Conservation (phyloP, 768 basidiomycete species). For the Cytidiella melzeri region DNA sequence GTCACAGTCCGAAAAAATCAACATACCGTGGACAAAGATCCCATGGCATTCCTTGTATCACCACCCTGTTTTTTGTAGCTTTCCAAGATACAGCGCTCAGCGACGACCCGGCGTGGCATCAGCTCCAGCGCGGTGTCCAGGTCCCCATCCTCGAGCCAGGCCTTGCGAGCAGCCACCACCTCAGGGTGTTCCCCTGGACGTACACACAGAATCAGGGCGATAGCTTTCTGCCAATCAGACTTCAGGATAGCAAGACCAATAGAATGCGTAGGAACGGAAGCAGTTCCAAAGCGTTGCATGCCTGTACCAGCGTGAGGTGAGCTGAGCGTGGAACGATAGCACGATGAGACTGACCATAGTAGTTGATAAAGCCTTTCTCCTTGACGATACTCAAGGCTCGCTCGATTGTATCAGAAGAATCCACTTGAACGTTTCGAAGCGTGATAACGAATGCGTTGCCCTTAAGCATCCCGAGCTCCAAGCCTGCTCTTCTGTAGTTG, state of each 20-base stretch:
- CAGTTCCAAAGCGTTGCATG: conserved; percentile 99
- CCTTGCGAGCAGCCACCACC: conserved; percentile 73
- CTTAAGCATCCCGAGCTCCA: conserved; percentile 94
- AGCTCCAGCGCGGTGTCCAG: conserved; percentile 73
- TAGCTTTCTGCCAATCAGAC: conserved; percentile 86
- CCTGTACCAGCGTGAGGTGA: no score
- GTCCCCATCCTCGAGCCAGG: conserved; percentile 83
- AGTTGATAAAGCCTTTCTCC: conserved; percentile 91
- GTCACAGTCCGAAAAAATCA: neutral
- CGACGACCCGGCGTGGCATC: conserved; percentile 89
- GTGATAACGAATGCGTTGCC: conserved; percentile 96
- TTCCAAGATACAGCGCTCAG: conserved; percentile 89
- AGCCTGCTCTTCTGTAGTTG: conserved; percentile 70
- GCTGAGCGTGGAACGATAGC: neutral
- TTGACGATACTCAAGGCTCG: conserved; percentile 73
- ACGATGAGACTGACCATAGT: conserved; percentile 71
- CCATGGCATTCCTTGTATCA: conserved; percentile 78
- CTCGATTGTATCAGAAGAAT: conserved; percentile 67
- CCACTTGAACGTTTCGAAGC: conserved; percentile 79
- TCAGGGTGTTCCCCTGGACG: conserved; percentile 93
- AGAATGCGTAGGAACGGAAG: conserved; percentile 89
- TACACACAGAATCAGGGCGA: conserved; percentile 73
- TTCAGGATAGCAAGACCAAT: conserved; percentile 88
- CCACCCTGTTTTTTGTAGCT: conserved; percentile 78
- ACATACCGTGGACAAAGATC: conserved; percentile 76